Base-by-base conservation (phyloP, 2,329 filamentous ascomycete species). In the Apiospora malaysiana region DNA sequence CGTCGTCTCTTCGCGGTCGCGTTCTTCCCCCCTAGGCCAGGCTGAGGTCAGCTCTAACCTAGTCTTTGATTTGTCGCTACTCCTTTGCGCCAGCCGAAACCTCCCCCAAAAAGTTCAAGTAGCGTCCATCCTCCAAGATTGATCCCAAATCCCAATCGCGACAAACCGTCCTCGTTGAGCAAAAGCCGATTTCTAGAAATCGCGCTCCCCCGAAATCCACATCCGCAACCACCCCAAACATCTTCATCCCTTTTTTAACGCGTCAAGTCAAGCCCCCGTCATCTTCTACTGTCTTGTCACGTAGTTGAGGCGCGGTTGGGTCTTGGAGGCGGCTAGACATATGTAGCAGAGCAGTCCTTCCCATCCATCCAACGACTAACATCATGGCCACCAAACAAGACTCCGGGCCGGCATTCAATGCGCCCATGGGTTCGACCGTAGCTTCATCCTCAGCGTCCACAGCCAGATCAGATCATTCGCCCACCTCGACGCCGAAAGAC, bases 371-470 rank as follows among this genome's bases (percentile, higher is more conserved):
- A 56, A 27, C 59, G 32, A 65, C 47, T 59, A 43, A 43, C 72
- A 73, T 43, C 70, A 80, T 80, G 78, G 75, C 77, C 59, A 77
- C 75, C 68, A 77, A 78, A 70, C 77, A 77, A 70, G 78, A 79
- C 74, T 73, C 74, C 67, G 76, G 76, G 59, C 71, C 74, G 23
- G 72, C 77, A 66, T 70, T 76, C 46, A 73, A 72, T 65, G 75
- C 73, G 69, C 71, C 75, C 70, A 75, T 72, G 45, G 71, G 74
- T 70, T 72, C 75, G 69, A 66, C 72, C 65, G 72, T 63, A 45
- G 56, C 72, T 40, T 70, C 74, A 47, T 72, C 75, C 32, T 75
- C 75, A 25, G 71, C 75, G 18, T 78, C 77, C 8, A 68, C 66
- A 16, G 69, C 67, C 45, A 79, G 77, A 70, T 74, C 75, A 47